These are phyloP conservation scores for Argentina anserina DNA, from an alignment of 306 rosid genomes.

Conservation along the genomic window DNA sequence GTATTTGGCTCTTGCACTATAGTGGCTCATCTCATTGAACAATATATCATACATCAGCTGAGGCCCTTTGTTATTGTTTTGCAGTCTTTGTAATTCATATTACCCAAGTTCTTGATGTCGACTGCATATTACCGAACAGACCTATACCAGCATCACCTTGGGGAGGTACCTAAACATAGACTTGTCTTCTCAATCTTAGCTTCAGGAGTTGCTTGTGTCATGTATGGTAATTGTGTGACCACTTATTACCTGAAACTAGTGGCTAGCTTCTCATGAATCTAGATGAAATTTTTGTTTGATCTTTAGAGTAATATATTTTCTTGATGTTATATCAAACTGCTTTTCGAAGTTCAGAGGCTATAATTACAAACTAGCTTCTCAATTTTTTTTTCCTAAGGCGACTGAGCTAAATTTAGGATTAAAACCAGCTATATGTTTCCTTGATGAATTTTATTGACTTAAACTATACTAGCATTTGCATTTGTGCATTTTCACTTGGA, in stretches of 20 bases:
- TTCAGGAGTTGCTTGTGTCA: background rate
- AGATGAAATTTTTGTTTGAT: background rate
- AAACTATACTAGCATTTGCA: background rate
- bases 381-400: background rate
- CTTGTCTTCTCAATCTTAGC: conserved; percentile 20
- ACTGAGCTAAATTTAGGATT: background rate
- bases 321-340: background rate
- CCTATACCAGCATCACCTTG: conserved; percentile 67
- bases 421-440: background rate
- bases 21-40: background rate
- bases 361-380: background rate
- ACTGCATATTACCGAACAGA: conserved; percentile 77
- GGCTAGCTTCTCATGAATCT: background rate
- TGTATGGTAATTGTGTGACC: background rate
- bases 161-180: conserved; percentile 51
- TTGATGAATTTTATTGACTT: background rate
- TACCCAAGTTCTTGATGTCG: conserved; percentile 87
- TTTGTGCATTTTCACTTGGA: conserved; percentile 6
- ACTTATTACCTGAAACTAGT: background rate
- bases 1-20: background rate
- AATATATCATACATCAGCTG: conserved; percentile 2
- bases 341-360: background rate
- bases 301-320: background rate
- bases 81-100: conserved; percentile 81
- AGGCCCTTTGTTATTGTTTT: conserved; percentile 24